A percentile compares a stretch with the other conserved stretches of the same genome.
Conservation (phyloP, 208 protist genomes). For the Leishmania tropica region DNA sequence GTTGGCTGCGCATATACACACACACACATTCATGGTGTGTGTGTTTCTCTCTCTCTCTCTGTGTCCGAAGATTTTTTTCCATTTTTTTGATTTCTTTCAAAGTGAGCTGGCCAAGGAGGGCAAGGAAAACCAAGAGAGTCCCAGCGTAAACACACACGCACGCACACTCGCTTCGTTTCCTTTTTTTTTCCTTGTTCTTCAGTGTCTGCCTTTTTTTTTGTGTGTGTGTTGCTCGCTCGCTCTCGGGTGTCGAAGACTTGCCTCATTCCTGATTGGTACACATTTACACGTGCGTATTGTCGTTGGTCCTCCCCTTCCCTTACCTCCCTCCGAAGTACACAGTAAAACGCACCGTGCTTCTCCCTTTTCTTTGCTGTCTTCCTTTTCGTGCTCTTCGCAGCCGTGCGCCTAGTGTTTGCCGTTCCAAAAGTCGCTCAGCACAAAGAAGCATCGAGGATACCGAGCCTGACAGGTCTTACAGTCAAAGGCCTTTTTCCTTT, state of each 20-base stretch:
- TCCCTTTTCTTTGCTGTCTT: neutral
- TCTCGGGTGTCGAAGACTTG: neutral
- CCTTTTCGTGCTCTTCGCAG: neutral
- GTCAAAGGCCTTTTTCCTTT: neutral
- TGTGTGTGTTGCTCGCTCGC: neutral
- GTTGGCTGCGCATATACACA: neutral
- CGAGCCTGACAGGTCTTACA: neutral
- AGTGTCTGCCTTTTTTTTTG: neutral
- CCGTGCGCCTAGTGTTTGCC: neutral
- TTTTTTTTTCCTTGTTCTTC: neutral
- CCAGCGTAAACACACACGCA: neutral
- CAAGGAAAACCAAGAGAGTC: neutral
- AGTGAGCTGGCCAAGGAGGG: neutral
- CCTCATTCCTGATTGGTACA: neutral
- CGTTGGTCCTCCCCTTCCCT: neutral
- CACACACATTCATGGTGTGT: neutral
- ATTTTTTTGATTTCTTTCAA: neutral
- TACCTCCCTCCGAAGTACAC: neutral
- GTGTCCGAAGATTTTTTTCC: neutral
- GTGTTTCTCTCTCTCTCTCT: neutral
- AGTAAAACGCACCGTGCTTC: neutral
- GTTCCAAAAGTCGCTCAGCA: neutral
- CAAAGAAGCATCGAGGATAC: neutral
- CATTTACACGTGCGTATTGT: neutral
- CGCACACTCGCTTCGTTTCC: neutral